phyloP scores from a whole-genome alignment of 176 grass and related monocot genomes.

The Cenchrus fungigraminus region DNA sequence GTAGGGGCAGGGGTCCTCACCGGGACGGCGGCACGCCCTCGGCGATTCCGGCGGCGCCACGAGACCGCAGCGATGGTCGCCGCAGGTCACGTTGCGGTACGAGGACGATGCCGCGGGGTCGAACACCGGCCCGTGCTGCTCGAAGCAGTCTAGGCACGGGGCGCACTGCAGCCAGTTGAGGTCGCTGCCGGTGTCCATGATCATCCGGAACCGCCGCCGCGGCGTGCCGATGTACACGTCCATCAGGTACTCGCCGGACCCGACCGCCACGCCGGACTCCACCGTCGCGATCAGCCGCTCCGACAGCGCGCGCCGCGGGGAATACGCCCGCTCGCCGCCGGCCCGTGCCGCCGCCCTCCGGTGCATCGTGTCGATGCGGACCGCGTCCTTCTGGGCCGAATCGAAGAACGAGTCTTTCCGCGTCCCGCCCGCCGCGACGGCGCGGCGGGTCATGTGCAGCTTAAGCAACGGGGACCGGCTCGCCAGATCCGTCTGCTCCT shows the following conservation, averaged over 20 bases:
- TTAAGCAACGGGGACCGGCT: conserved; percentile 48
- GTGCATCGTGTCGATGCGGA: conserved; percentile 64
- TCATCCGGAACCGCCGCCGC: conserved; percentile 76
- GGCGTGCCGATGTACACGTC: conserved; percentile 92
- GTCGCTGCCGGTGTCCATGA: conserved; percentile 97
- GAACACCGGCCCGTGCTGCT: conserved; percentile 76
- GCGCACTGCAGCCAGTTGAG: conserved; percentile 98
- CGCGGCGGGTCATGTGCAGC: conserved; percentile 61
- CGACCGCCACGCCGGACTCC: conserved; percentile 80
- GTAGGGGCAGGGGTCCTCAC: conserved; percentile 67
- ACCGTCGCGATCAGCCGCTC: conserved; percentile 74
- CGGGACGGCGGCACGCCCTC: conserved; percentile 29
- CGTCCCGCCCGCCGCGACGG: conserved; percentile 35
- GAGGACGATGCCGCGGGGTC: conserved; percentile 71
- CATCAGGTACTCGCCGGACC: conserved; percentile 88
- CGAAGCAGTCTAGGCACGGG: conserved; percentile 84
- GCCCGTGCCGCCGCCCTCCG: conserved; percentile 8
- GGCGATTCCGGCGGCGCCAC: conserved; percentile 39
- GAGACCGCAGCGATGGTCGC: conserved; percentile 66
- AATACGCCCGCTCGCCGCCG: neutral
- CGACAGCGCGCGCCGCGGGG: conserved; percentile 47
- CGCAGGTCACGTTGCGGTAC: conserved; percentile 77
- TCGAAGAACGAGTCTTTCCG: conserved; percentile 51
- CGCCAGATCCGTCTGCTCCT: neutral
- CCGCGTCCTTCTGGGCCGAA: conserved; percentile 57